Base-by-base conservation (phyloP, 768 basidiomycete genomes). In the Boletales sp. region DNA sequence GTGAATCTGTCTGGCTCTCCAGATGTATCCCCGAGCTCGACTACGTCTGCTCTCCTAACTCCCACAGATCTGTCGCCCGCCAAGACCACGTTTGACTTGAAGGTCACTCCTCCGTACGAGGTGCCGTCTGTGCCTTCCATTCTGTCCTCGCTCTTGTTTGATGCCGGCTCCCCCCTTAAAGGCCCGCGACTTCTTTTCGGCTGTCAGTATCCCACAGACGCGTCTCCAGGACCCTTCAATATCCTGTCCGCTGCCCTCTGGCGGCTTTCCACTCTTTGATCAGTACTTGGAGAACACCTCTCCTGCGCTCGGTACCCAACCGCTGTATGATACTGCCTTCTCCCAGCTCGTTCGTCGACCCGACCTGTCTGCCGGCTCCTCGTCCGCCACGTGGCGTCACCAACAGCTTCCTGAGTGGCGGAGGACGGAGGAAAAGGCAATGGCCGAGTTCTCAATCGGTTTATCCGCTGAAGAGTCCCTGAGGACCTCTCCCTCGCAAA, bases 41-140 rank as follows among this genome's bases (percentile, higher is more conserved):
- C 79, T 2, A 76, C 84, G 14, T 87, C 86, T 35, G 79, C 82
- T 15, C 75, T 89, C 17, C 69, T 88, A 51, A 90, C 87, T 0
- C 87, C 87, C 1, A 83, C 85, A 36, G 86, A 88, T 58, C 72
- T 84, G 43, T 87, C 86, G 13, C 87, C 87, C 24, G 78, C 80
- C 45, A 78, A 68, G 58, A 32, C 77, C 45, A 63, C 76, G 14
- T 82, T 83, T 59, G 83, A 86, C 55, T 61, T 75, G 45, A 86
- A 77, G 63, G 60, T 79, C 39, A 72, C 77, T 53, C 69, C 76
- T 39, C 71, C 78, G 27, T 82, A 80, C 56, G 84, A 86, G 42
- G 64, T 68, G 36, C 59, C 58, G 37, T 53, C 59, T 41, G 54
- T 53, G 5, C 52, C 54, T 52, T 53, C 67, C 54, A 51, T 39